phyloP scores from a whole-genome alignment of 805 yeast species.

The Jamesozyma rosinii region DNA sequence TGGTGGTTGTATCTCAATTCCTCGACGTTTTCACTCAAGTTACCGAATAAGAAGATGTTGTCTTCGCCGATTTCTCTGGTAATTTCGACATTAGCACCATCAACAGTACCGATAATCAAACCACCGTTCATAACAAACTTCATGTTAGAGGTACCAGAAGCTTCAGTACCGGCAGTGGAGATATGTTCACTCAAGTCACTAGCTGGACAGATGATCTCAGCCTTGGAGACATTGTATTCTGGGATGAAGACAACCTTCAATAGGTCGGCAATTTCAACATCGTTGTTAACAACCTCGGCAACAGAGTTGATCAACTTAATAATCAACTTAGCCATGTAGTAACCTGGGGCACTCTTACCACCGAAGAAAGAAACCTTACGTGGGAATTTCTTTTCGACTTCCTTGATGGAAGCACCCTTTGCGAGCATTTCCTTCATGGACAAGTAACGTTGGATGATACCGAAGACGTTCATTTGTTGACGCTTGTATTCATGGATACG shows the following conservation, averaged over 20 bases:
- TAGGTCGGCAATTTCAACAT: slow-evolving; percentile 60
- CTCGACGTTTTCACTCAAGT: slow-evolving; percentile 82
- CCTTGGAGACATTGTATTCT: slow-evolving; percentile 89
- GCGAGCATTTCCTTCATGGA: slow-evolving; percentile 46
- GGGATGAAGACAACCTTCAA: slow-evolving; percentile 84
- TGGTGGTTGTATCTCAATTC: slow-evolving; percentile 70
- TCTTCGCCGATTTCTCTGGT: slow-evolving; percentile 91
- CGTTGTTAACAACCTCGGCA: slow-evolving; percentile 70
- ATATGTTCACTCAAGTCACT: slow-evolving; percentile 88
- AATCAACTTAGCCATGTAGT: slow-evolving; percentile 86
- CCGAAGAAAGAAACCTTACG: slow-evolving; percentile 81
- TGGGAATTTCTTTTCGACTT: slow-evolving; percentile 49
- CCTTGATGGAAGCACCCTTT: slow-evolving; percentile 43
- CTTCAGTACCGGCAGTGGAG: slow-evolving; percentile 96
- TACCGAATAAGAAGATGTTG: slow-evolving; percentile 85
- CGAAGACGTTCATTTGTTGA: slow-evolving; percentile 87
- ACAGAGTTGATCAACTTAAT: slow-evolving; percentile 80
- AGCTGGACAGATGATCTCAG: slow-evolving; percentile 84
- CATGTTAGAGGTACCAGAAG: slow-evolving; percentile 94
- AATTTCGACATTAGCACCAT: slow-evolving; percentile 93
- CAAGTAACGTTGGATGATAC: slow-evolving; percentile 76
- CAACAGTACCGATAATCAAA: slow-evolving; percentile 87
- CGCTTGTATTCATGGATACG: slow-evolving; percentile 94
- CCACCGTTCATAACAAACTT: slow-evolving; percentile 93
- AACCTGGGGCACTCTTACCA: slow-evolving; percentile 97